Evolutionary conservation across 345 rosid genomes (phyloP), one percentile per base, ranked within the genome.

Genomic region (Leavenworthia alabamica): DNA sequence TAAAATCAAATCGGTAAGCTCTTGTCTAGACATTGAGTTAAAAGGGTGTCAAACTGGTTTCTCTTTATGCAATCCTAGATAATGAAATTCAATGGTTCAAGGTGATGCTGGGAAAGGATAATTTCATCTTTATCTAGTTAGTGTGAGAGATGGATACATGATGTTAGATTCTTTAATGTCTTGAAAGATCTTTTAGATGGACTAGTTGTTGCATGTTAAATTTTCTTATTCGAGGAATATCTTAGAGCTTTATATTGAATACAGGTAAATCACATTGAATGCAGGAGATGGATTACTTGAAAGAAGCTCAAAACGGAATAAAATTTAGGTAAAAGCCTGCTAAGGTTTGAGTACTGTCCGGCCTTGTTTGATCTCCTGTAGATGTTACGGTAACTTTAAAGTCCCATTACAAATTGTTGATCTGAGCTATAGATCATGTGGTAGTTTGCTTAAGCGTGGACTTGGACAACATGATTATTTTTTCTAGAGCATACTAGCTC

Each of bases 211-310:
- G 52, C 72, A 64, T 36, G 15, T 36, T 13, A 60, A 42, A 11
- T 47, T 63, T 20, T 73, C 10, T 69, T 73, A 28, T 55, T 63
- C 72, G 71, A 70, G 74, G 82, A 81, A 78, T 81, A 75, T 78
- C 96, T 88, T 92, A 86, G 89, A 77, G 77, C 82, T 92, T 86
- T 76, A 77, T 81, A 92, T 86, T 88, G 98, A 92, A 84, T 84
- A 88, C 96, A 88, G 95, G 96, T 82, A 79, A 80, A 85, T 92
- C 96, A 80, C 81, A 79, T 92, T 92, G 88, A 86, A 88, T 92
- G 96, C 96, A 92, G 98, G 98, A 92, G 98, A 82, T 92, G 90
- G 92, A 92, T 77, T 92, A 92, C 74, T 67, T 67, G 67, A 88
- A 80, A 62, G 98, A 92, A 81, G 96, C 96, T 5, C 76, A 72